Evolutionary conservation across 805 yeast genomes (phyloP).

Genomic region (Lipomyces starkeyi): DNA sequence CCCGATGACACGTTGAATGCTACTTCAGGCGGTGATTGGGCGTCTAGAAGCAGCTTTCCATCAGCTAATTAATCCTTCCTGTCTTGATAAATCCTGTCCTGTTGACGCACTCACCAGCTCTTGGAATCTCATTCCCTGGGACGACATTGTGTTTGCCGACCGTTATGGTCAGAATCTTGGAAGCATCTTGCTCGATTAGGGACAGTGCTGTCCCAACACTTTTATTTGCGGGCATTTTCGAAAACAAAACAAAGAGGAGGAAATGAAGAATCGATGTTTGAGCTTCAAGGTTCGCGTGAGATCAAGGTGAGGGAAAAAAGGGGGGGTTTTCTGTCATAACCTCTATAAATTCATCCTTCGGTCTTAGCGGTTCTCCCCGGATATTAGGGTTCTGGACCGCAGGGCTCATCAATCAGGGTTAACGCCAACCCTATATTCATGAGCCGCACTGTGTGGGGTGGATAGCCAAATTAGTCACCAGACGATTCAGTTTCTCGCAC

Average conservation of each 20-base stretch:
- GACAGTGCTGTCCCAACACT: not conserved
- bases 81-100: not conserved
- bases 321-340: too few species aligned
- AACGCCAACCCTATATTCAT: too few species aligned
- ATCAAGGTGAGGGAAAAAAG: too few species aligned
- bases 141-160: conserved; percentile 10
- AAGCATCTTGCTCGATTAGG: conserved; percentile 2
- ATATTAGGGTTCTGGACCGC: too few species aligned
- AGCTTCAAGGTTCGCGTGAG: too few species aligned
- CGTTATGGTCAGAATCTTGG: conserved; percentile 10
- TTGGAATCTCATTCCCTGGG: conserved; percentile 15
- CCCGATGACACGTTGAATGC: conserved; percentile 8
- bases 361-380: too few species aligned
- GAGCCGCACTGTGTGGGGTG: too few species aligned
- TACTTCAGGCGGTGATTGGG: conserved; percentile 19
- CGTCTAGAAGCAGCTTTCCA: not conserved
- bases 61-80: not conserved
- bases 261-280: not conserved
- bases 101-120: conserved; percentile 12
- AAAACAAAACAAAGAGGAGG: not conserved
- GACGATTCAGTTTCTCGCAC: too few species aligned
- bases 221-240: conserved; percentile 9
- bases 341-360: too few species aligned
- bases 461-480: too few species aligned
- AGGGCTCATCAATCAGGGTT: too few species aligned